Base-by-base conservation (phyloP, 2,329 filamentous ascomycete species). In the Colletotrichum incanum region DNA sequence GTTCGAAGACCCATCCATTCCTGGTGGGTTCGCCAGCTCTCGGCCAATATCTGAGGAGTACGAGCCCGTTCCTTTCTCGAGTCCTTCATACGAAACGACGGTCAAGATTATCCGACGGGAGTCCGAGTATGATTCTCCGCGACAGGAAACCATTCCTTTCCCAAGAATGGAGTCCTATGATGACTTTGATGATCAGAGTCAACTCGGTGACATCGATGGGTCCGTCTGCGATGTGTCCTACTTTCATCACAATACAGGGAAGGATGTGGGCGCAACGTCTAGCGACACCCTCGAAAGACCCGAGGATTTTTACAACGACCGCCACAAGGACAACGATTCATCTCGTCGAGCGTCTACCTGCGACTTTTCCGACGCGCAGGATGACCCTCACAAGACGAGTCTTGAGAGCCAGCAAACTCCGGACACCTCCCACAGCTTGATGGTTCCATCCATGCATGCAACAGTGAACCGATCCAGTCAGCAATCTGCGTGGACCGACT, bases 401-500 rank as follows among this genome's bases (percentile, higher is more conserved):
- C 67, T 74, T 14, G 72, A 68, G 28, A 74, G 67, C 56, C 72
- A 74, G 43, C 73, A 72, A 60, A 74, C 73, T 14, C 74, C 81
- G 5, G 83, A 84, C 56, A 83, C 83, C 26, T 81, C 85, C 18
- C 83, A 83, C 66, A 86, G 82, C 67, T 81, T 90, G 11, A 80
- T 81, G 63, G 83, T 89, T 18, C 88, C 88, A 16, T 79, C 83
- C 61, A 78, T 84, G 75, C 76, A 84, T 61, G 77, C 83, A 63
- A 79, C 84, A 52, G 79, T 81, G 71, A 83, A 89, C 71, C 84
- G 88, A 47, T 79, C 81, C 26, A 91, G 89, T 73, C 87, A 89
- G 60, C 85, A 87, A 65, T 90, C 89, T 1, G 82, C 84, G n/a
- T 91, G 89, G 89, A 91, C 89, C 34, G 89, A 91, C 76, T 86